A percentile compares a stretch with the other conserved stretches of the same genome.
Evolutionary conservation across 2,329 filamentous ascomycete species (phyloP).

Genomic region (Chaetothyriales sp.): DNA sequence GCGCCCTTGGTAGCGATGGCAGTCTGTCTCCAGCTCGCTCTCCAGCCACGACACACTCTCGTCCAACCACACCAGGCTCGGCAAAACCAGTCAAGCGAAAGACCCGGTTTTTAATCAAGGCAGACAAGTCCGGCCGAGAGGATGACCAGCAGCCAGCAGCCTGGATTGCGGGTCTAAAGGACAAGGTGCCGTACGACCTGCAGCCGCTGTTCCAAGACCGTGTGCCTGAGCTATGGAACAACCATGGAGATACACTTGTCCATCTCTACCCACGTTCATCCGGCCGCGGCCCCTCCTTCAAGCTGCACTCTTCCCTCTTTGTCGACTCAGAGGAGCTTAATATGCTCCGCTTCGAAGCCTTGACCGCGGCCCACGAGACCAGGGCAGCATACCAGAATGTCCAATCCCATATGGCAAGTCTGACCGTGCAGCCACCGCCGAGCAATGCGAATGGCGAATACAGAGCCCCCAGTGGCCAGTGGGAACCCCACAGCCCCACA

Average conservation of each 20-base stretch:
- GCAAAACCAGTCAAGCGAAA: slow-evolving; percentile 22
- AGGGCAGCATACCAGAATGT: not conserved
- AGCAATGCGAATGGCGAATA: not conserved
- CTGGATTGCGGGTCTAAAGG: slow-evolving; percentile 44
- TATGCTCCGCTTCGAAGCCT: not conserved
- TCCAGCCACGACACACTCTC: not conserved
- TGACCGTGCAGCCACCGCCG: not conserved
- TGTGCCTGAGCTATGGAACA: slow-evolving; percentile 47
- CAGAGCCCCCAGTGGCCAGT: not conserved
- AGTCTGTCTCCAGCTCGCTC: slow-evolving; percentile 3
- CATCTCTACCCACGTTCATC: slow-evolving; percentile 45
- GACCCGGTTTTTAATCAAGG: slow-evolving; percentile 32
- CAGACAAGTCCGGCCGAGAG: slow-evolving; percentile 17
- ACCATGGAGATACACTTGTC: slow-evolving; percentile 46
- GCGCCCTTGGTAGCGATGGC: slow-evolving; percentile 6
- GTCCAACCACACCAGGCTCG: slow-evolving; percentile 8
- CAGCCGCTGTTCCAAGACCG: slow-evolving; percentile 35
- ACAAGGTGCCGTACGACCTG: slow-evolving; percentile 42
- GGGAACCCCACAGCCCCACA: not conserved
- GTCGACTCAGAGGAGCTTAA: slow-evolving; percentile 31
- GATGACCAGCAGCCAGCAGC: slow-evolving; percentile 27
- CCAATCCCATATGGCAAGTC: not conserved
- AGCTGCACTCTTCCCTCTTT: slow-evolving; percentile 44
- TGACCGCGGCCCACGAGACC: not conserved
- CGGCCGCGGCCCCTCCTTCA: slow-evolving; percentile 44